Conservation (phyloP, 2,329 filamentous ascomycete species). For the Byssochlamys sp. region DNA sequence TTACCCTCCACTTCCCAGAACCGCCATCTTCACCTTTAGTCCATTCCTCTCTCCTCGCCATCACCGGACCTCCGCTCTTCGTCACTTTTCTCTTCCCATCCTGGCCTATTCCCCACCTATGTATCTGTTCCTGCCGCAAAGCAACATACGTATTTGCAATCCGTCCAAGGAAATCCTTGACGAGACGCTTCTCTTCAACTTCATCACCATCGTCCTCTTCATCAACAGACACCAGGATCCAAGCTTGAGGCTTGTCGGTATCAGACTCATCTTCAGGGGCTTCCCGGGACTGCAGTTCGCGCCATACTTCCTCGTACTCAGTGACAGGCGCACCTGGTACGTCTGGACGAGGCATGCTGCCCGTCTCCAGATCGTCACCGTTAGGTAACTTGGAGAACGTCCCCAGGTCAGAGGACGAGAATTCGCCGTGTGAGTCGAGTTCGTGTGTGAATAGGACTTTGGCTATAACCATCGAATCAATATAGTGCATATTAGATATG, state of each 20-base stretch:
- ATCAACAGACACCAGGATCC: not conserved
- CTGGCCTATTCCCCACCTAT: not conserved
- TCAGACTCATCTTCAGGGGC: not conserved
- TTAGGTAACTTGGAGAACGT: constrained; percentile 30
- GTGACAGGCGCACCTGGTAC: not conserved
- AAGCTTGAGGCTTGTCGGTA: not conserved
- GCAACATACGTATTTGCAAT: not conserved
- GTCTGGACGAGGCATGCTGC: constrained; percentile 23
- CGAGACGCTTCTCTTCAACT: not conserved
- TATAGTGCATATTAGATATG: not conserved
- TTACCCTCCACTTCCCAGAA: not conserved
- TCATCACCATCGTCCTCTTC: not conserved
- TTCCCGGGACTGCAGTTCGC: not conserved
- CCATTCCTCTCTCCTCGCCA: not conserved
- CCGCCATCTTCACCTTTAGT: not conserved
- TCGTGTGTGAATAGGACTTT: not conserved
- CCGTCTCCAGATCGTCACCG: constrained; percentile 32
- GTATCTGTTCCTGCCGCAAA: not conserved
- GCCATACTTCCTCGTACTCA: not conserved
- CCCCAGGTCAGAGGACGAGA: constrained; percentile 11
- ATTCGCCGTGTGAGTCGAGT: not conserved
- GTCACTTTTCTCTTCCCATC: not conserved
- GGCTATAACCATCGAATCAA: not conserved
- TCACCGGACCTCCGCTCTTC: not conserved
- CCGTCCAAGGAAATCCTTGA: not conserved